A percentile compares a stretch with the other conserved stretches of the same genome.
phyloP scores from a whole-genome alignment of 1,284 basidiomycete species.

The Leccinum fallax region DNA sequence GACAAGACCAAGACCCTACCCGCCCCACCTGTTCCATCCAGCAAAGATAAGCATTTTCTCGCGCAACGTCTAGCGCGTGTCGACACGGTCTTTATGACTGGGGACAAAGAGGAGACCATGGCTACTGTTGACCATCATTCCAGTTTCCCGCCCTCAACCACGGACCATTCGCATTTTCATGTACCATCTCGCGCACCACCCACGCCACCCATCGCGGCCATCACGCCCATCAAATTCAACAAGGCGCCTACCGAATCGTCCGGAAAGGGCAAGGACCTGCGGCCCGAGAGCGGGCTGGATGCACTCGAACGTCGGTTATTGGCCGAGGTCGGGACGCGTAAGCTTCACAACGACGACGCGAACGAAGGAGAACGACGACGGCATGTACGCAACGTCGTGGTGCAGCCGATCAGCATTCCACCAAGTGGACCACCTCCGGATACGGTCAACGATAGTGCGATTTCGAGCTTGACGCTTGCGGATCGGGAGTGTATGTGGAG shows the following conservation, averaged over 20 bases:
- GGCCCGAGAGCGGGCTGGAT: conserved; percentile 54
- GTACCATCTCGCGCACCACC: conserved; percentile 40
- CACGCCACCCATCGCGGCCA: conserved; percentile 54
- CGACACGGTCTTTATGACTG: conserved; percentile 25
- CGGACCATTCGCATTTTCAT: conserved; percentile 5
- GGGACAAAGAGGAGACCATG: conserved; percentile 6
- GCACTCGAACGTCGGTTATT: conserved; percentile 62
- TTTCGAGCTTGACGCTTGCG: conserved; percentile 73
- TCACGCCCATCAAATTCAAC: conserved; percentile 42
- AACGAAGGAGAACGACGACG: conserved; percentile 28
- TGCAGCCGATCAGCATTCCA: conserved; percentile 46
- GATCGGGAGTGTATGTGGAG: conserved; percentile 37
- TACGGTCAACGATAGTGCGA: conserved; percentile 66
- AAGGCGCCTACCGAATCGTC: conserved; percentile 29
- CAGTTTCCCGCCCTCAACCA: conserved; percentile 15
- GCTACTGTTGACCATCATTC: neutral
- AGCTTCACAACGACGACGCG: conserved; percentile 36
- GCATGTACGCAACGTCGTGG: conserved; percentile 51
- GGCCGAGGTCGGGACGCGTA: conserved; percentile 69
- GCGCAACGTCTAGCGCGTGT: conserved; percentile 27
- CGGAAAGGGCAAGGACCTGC: conserved; percentile 15
- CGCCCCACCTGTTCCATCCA: conserved; percentile 50
- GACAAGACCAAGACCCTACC: conserved; percentile 62
- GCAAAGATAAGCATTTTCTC: conserved; percentile 34
- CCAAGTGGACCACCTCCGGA: conserved; percentile 40